Conservation (phyloP, 345 rosid species). For the Anastatica hierochuntica region DNA sequence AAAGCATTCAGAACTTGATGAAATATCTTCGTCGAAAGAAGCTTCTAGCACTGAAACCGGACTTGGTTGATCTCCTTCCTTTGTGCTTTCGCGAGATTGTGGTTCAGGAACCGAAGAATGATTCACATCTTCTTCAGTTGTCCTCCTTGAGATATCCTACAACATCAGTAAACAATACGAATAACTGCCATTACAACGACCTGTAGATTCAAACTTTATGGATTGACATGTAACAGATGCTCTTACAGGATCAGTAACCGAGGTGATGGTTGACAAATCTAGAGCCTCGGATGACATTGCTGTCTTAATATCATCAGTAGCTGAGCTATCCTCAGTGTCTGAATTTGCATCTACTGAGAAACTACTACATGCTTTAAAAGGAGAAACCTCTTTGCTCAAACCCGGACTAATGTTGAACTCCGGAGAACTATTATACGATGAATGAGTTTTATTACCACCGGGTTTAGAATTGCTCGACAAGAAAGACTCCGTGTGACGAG, state of each 20-base stretch:
- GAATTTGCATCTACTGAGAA: conserved; percentile 25
- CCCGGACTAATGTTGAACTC: conserved; percentile 28
- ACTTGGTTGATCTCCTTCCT: conserved; percentile 93
- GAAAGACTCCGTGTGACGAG: conserved; percentile 30
- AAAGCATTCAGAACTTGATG: conserved; percentile 87
- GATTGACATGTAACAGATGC: background rate
- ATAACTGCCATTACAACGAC: background rate
- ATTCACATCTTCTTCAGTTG: conserved; percentile 23
- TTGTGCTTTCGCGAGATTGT: conserved; percentile 45
- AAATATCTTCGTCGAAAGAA: conserved; percentile 62
- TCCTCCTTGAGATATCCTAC: conserved; percentile 43
- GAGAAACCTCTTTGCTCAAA: conserved; percentile 30
- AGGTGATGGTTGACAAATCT: conserved; percentile 28
- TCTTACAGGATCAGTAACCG: conserved; percentile 26
- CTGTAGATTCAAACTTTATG: background rate
- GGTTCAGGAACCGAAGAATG: conserved; percentile 37
- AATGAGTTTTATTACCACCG: conserved; percentile 28
- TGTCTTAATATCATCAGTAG: conserved; percentile 29
- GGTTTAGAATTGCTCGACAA: conserved; percentile 36
- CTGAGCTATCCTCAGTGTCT: conserved; percentile 29
- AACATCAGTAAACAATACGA: conserved; percentile 10
- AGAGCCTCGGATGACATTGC: conserved; percentile 27
- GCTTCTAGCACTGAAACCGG: conserved; percentile 88
- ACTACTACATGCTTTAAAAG: conserved; percentile 29
- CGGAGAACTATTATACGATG: conserved; percentile 34